Base-by-base conservation (phyloP, 768 basidiomycete species). In the Boletus rubescentipes region DNA sequence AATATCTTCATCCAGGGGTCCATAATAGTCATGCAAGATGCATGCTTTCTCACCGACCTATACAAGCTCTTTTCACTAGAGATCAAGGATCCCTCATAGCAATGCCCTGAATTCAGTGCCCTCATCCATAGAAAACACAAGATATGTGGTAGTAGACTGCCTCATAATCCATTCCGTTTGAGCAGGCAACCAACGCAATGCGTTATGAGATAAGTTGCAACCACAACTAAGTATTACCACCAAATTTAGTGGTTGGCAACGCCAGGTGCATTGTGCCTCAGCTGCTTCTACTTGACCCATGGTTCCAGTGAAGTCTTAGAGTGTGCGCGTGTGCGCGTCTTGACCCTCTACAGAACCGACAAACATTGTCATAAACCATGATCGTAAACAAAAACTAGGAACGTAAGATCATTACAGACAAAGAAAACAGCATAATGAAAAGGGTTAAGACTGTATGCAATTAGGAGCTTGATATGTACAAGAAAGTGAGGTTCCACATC, bases 401-500 rank as follows among this genome's bases (percentile, higher is more conserved):
- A 26, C 57, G 20, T 59, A 46, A 34, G 9, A 36, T 44, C 42
- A 29, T 61, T 38, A 62, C 45, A 58, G 40, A 21, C 39, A 20
- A 12, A 1, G 12, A 30, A 11, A 39, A 45, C 6, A 11, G 15
- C 36, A 21, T 10, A 6, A 26, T 18, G 30, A n/a, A 18, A n/a
- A 31, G 38, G 21, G 11, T 14, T 5, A 18, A n/a, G 15, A 7
- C 15, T 6, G 20, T 16, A 14, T 49, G 38, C 32, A 39, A 15
- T 35, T 32, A 30, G 9, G 2, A 9, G 21, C 12, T 35, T 8
- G 20, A 29, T 4, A 43, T 43, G 15, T 16, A 44, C 39, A 31
- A 35, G 16, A 43, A 26, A 15, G 3, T 18, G 15, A 12, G 9
- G 2, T 46, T 43, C 23, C 35, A 32, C 9, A n/a, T 34, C 4